Percentiles rank a stretch among this genome's conserved stretches.
Conservation (phyloP, 257 asterid species). For the Solanum clarkiae region DNA sequence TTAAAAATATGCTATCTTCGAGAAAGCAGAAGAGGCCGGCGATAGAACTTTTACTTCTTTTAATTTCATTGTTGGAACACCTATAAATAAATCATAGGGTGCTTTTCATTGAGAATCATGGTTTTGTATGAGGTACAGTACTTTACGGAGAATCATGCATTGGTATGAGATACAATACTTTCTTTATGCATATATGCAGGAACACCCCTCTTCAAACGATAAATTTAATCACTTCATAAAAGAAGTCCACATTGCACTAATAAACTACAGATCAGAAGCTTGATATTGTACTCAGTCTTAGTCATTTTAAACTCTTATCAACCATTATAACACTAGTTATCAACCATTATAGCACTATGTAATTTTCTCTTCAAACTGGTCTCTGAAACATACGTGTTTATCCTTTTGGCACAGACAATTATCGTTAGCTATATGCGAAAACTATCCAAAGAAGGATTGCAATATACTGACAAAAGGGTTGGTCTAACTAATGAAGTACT, state of each 20-base stretch:
- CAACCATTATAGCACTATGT: background rate
- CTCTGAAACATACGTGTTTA: background rate
- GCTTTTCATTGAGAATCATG: background rate
- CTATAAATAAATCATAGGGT: background rate
- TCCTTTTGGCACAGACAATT: slow-evolving; percentile 45
- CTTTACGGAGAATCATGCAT: background rate
- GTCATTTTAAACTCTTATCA: background rate
- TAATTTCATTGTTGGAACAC: background rate
- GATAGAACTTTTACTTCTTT: background rate
- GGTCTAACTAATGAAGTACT: slow-evolving; percentile 78
- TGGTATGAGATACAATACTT: background rate
- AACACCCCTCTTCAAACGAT: background rate
- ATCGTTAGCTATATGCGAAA: slow-evolving; percentile 63
- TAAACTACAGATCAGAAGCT: background rate
- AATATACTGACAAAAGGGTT: slow-evolving; percentile 70
- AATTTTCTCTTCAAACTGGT: background rate
- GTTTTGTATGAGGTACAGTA: background rate
- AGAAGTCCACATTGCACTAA: background rate
- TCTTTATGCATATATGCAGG: background rate
- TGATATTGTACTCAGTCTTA: background rate
- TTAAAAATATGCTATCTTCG: background rate
- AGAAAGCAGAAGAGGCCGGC: background rate
- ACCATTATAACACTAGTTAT: background rate
- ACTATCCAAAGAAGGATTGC: slow-evolving; percentile 67
- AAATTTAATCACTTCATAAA: background rate